Base-by-base conservation (phyloP, 2,329 filamentous ascomycete species). In the Pseudopyricularia cyperi region DNA sequence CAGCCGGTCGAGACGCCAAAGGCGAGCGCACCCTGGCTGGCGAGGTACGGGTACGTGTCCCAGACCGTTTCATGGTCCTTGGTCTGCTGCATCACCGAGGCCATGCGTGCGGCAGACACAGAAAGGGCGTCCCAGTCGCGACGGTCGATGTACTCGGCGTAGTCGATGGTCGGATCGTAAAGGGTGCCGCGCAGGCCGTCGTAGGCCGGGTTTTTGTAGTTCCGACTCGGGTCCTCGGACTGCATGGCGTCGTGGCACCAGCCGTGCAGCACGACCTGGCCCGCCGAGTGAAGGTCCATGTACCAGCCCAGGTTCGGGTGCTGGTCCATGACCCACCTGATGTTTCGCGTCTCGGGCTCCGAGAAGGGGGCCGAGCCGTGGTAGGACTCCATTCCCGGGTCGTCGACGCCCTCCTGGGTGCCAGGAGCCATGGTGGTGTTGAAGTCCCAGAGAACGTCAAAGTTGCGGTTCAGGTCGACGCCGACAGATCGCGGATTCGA, bases 241-340 rank as follows among this genome's bases (percentile, higher is more conserved):
- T 80, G 77, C 52, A 72, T 65, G 48, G 73, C 67, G 57, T 80
- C 76, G 56, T 76, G 72, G 26, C 77, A 76, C 77, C 77, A 81
- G 52, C 67, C 69, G 62, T 79, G 80, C 12, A 81, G 62, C 24
- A 81, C 66, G 32, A 71, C 66, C 3, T 73, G 75, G 0, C 69
- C 67, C 22, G 68, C 73, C 1, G 76, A 78, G 67, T 82, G 78
- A 46, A 81, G 66, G 56, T 82, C 78, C 54, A 79, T 63, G 61
- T 77, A 77, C 75, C 76, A 81, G 34, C 71, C 67, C 47, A 81
- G 63, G 46, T 70, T 70, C 46, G 66, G 61, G 62, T 73, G 74
- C 28, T 68, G 65, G 56, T 75, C 69, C 59, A 79, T 65, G 11
- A 76, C 61, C 64, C 73, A 79, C 53, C 71, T 72, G 53, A 79